Evolutionary conservation across 192 early-diverging fungal genomes (phyloP).

Genomic region (Coemansia sp.): DNA sequence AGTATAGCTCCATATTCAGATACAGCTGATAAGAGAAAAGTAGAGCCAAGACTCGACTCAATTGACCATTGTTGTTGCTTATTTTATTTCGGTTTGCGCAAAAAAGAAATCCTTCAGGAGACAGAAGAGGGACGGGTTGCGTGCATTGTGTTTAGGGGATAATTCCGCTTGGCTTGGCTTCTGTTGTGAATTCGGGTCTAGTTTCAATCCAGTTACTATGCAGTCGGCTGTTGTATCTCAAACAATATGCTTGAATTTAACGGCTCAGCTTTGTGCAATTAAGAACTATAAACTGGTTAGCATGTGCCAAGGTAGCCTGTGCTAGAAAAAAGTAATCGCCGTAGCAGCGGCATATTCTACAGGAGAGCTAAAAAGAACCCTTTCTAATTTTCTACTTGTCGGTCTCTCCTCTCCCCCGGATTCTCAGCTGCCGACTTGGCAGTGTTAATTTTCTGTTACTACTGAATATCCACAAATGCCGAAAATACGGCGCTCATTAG

Average conservation of each 20-base stretch:
- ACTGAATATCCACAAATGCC: neutral
- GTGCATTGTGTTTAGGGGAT: too few species aligned
- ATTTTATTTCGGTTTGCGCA: too few species aligned
- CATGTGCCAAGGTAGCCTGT: neutral
- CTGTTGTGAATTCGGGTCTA: too few species aligned
- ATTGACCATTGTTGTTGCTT: too few species aligned
- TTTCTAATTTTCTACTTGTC: neutral
- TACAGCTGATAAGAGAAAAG: neutral
- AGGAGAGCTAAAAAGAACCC: neutral
- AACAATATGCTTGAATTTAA: neutral
- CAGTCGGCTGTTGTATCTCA: neutral
- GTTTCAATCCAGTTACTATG: too few species aligned
- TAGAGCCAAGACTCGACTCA: neutral
- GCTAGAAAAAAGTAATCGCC: neutral
- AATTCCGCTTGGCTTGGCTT: too few species aligned
- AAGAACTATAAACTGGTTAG: neutral
- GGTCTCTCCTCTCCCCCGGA: neutral
- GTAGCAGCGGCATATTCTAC: neutral
- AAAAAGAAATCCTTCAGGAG: too few species aligned
- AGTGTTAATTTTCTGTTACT: neutral
- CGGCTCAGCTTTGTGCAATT: neutral
- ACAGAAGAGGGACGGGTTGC: too few species aligned
- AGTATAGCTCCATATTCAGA: neutral
- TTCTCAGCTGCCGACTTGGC: neutral
- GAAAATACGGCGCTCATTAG: slow-evolving; percentile 1